A percentile compares a stretch with the other conserved stretches of the same genome.
Evolutionary conservation across 305 asterid species (phyloP).

Genomic region (Salvia sclarea): DNA sequence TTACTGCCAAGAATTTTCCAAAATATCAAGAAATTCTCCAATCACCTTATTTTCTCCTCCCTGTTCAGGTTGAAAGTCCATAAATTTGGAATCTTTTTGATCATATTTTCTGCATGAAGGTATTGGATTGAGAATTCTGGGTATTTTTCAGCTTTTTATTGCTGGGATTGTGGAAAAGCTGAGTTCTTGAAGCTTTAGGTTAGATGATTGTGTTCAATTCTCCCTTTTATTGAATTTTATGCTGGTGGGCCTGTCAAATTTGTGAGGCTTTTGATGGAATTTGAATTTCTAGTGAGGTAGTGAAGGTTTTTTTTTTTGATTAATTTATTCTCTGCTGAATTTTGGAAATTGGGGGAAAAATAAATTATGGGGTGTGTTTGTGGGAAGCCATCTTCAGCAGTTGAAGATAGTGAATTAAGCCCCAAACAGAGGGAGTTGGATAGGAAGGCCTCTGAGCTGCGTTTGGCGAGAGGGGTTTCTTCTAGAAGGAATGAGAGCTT

Average conservation of each 20-base stretch:
- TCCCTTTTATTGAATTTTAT: conserved; percentile 4
- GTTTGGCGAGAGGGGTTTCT: conserved; percentile 48
- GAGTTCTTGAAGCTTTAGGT: conserved; percentile 28
- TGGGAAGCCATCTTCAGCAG: conserved; percentile 70
- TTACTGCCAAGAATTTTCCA: conserved; percentile 28
- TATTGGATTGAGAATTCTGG: conserved; percentile 19
- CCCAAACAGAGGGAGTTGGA: conserved; percentile 63
- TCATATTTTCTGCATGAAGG: conserved; percentile 37
- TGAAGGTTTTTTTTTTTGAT: conserved; percentile 22
- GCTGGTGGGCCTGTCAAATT: conserved; percentile 30
- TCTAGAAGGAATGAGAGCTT: conserved; percentile 67
- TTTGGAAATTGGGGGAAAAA: conserved; percentile 25
- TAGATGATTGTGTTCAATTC: conserved; percentile 29
- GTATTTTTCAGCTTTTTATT: conserved; percentile 11
- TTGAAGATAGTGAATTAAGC: conserved; percentile 51
- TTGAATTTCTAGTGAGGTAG: conserved; percentile 21
- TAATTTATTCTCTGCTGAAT: conserved; percentile 29
- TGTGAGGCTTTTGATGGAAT: conserved; percentile 22
- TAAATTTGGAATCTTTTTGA: conserved; percentile 7
- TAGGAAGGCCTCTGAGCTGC: conserved; percentile 59
- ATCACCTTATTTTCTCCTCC: conserved; percentile 11
- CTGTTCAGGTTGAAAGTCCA: conserved; percentile 16
- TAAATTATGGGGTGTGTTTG: conserved; percentile 84
- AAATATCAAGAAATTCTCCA: conserved; percentile 21
- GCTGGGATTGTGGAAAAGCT: conserved; percentile 28